Evolutionary conservation across 2,329 filamentous ascomycete species (phyloP).

Genomic region (Fusarium falciforme): DNA sequence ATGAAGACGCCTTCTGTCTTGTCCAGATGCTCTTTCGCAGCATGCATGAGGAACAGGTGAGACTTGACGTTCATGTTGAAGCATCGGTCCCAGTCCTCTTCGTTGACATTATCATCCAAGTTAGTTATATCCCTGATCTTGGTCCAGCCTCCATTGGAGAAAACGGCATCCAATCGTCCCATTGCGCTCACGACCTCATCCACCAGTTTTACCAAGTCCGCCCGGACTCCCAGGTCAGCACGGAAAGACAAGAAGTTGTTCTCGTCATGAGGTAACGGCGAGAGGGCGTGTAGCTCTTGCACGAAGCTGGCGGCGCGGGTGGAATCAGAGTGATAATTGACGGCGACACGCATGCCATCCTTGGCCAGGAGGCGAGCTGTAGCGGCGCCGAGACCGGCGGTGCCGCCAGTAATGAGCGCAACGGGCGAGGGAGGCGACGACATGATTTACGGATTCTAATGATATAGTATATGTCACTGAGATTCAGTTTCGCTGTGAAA

Average conservation of each 20-base stretch:
- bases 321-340: constrained; percentile 77
- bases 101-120: constrained; percentile 64
- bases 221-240: constrained; percentile 72
- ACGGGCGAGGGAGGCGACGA: constrained; percentile 38
- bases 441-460: neutral
- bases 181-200: constrained; percentile 68
- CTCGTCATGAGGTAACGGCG: constrained; percentile 44
- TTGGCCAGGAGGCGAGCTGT: constrained; percentile 75
- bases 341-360: constrained; percentile 74
- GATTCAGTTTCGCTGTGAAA: neutral
- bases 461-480: neutral
- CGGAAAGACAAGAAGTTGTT: constrained; percentile 63
- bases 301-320: constrained; percentile 70
- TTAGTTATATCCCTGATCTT: constrained; percentile 56
- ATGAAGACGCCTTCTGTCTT: constrained; percentile 70
- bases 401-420: constrained; percentile 63
- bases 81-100: constrained; percentile 69
- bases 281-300: constrained; percentile 62
- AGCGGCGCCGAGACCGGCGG: constrained; percentile 77
- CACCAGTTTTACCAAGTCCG: constrained; percentile 70
- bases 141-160: constrained; percentile 78
- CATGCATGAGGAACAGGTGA: constrained; percentile 70
- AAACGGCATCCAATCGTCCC: constrained; percentile 76
- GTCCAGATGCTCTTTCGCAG: constrained; percentile 65
- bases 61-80: constrained; percentile 73